Evolutionary conservation across 1,139 yeast species (phyloP).

Genomic region (Yamadazyma taylorii): DNA sequence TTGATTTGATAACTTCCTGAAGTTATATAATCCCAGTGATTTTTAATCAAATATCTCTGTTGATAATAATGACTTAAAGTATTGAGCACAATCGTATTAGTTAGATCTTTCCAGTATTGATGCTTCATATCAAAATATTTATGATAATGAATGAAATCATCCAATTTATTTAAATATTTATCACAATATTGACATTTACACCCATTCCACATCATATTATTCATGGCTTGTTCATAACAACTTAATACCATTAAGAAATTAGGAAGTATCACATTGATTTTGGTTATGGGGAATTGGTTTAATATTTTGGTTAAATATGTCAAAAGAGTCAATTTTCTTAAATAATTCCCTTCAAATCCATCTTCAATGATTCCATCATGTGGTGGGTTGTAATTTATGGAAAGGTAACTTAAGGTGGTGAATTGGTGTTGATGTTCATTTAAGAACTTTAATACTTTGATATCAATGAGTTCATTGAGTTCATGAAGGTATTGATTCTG

Average conservation of each 20-base stretch:
- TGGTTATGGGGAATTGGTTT: conserved; percentile 20
- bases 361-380: conserved; percentile 35
- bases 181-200: conserved; percentile 62
- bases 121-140: conserved; percentile 50
- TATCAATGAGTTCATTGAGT: conserved; percentile 12
- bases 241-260: conserved; percentile 58
- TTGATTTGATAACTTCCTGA: conserved; percentile 24
- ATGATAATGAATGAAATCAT: conserved; percentile 60
- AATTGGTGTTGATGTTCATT: conserved; percentile 4
- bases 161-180: conserved; percentile 49
- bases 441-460: conserved; percentile 12
- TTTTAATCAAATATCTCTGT: conserved; percentile 28
- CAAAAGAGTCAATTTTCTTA: conserved; percentile 54
- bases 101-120: conserved; percentile 56
- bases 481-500: conserved; percentile 10
- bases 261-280: conserved; percentile 52
- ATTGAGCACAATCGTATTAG: conserved; percentile 56
- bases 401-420: conserved; percentile 9
- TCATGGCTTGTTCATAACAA: conserved; percentile 68
- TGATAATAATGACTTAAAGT: conserved; percentile 47
- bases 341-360: conserved; percentile 72
- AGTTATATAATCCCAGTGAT: conserved; percentile 22
- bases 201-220: conserved; percentile 74
- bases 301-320: conserved; percentile 41
- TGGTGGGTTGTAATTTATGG: conserved; percentile 15